Evolutionary conservation across 176 grass and related monocot genomes (phyloP), one percentile per base, ranked within the genome.

Genomic region (Cenchrus fungigraminus): DNA sequence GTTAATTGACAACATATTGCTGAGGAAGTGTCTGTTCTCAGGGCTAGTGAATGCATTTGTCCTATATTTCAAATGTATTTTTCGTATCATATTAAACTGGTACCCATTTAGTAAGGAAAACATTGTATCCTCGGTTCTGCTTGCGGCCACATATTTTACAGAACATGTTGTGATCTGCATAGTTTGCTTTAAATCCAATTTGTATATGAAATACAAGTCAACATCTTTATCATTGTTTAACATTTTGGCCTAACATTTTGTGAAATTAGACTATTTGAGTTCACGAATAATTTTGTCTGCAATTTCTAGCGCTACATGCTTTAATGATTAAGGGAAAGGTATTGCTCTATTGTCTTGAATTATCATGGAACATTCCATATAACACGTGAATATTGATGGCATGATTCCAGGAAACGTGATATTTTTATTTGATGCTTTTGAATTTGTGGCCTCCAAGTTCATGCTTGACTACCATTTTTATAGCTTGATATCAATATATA

Each of bases 311-410:
- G 32, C 28, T 78, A 57, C 4, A 31, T 78, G 68, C 77, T 71
- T 28, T 44, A 51, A 51, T 52, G 46, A 29, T 29, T 14, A 57
- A 14, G 68, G 20, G 6, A 43, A 69, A 82, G 8, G 15, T 65
- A 47, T 19, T 65, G 15, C 46, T 65, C 25, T 68, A 20, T 71
- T 80, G 58, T 80, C 19, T 64, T 79, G 29, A 71, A 42, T 73
- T 80, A 29, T 73, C 47, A 73, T 9, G 2, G 77, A 64, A 64
- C 13, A 20, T 40, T 71, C 1, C 44, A 55, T 86, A 40, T 77
- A 64, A 73, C 31, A 56, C 3, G 40, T 43, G 5, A 56, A 43
- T 42, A 58, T 6, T 59, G 32, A 53, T 54, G 29, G 49, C 54
- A 34, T 54, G 25, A 29, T 54, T 74, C 71, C 6, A 8, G 25